Evolutionary conservation across 495 filamentous ascomycete species (phyloP).

Genomic region (Amniculicola lignicola): DNA sequence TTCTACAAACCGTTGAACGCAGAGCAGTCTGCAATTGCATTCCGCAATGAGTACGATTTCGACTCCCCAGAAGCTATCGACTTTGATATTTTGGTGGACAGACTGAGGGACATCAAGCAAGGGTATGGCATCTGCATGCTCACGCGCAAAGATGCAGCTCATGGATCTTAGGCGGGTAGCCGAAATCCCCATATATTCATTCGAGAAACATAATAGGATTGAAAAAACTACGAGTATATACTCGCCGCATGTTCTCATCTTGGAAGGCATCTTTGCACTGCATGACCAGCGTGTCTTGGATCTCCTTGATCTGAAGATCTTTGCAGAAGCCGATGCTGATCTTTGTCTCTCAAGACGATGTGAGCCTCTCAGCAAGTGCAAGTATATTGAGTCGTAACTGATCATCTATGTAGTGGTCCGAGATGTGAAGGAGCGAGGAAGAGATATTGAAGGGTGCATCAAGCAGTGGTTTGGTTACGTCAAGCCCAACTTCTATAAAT

Average conservation of each 20-base stretch:
- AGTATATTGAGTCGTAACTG: slow-evolving; percentile 4
- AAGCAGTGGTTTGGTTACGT: slow-evolving; percentile 97
- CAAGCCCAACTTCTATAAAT: slow-evolving; percentile 90
- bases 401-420: slow-evolving; percentile 62
- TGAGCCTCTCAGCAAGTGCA: slow-evolving; percentile 51
- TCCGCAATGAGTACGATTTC: slow-evolving; percentile 91
- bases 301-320: slow-evolving; percentile 92
- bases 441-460: slow-evolving; percentile 89
- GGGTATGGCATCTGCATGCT: slow-evolving; percentile 59
- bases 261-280: slow-evolving; percentile 94
- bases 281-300: slow-evolving; percentile 85
- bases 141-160: background rate
- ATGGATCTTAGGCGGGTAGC: slow-evolving; percentile 53
- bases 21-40: slow-evolving; percentile 72
- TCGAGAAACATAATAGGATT: slow-evolving; percentile 81
- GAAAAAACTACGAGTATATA: slow-evolving; percentile 81
- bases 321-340: slow-evolving; percentile 93
- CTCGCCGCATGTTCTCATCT: slow-evolving; percentile 89
- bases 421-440: slow-evolving; percentile 77
- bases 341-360: slow-evolving; percentile 88
- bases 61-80: slow-evolving; percentile 93
- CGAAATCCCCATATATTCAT: slow-evolving; percentile 93
- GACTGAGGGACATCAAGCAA: slow-evolving; percentile 76
- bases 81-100: slow-evolving; percentile 84
- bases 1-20: slow-evolving; percentile 84